Base-by-base conservation (phyloP, 495 filamentous ascomycete genomes). In the Neurospora intermedia region DNA sequence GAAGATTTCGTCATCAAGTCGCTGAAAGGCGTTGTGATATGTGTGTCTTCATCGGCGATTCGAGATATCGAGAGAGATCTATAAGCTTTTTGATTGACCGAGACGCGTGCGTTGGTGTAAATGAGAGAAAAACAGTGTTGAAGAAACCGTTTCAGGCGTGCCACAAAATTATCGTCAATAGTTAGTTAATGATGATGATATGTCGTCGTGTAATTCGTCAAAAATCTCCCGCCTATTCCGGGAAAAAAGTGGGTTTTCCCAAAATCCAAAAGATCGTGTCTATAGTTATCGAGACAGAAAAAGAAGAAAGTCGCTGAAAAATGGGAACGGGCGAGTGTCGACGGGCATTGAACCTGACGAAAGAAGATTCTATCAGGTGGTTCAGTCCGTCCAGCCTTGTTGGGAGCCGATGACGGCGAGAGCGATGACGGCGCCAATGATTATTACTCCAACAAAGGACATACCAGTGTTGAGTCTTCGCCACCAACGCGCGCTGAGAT, bases 401-500 rank as follows among this genome's bases (percentile, higher is more conserved):
- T 77, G 77, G 7, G 83, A 76, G 40, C 85, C 90, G 42, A 93
- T 83, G 73, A 89, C 85, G 72, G 88, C 87, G 38, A 92, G 84
- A 20, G 85, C 86, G 74, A 95, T 88, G 73, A 97, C 86, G 38
- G 91, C 89, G 71, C 88, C 89, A 72, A 97, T 88, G 42, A 99
- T 88, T 72, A 92, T 82, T 16, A 96, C 78, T 18, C 96, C 96
- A 69, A 96, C 77, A 48, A 92, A 81, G 70, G 90, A 89, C 93
- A 99, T 94, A 77, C 90, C 87, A 54, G 94, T 90, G 81, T 99
- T 99, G 66, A 98, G 85, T 73, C 88, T 92, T 73, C 96, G 88
- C 96, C 96, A 98, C 94, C 95, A 98, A 45, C 88, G 86, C 15
- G 93, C 93, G 78, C 93, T 97, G 76, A 92, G 87, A 78, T 92